Base-by-base conservation (phyloP, 2,329 filamentous ascomycete genomes). In the Zalaria sp. region DNA sequence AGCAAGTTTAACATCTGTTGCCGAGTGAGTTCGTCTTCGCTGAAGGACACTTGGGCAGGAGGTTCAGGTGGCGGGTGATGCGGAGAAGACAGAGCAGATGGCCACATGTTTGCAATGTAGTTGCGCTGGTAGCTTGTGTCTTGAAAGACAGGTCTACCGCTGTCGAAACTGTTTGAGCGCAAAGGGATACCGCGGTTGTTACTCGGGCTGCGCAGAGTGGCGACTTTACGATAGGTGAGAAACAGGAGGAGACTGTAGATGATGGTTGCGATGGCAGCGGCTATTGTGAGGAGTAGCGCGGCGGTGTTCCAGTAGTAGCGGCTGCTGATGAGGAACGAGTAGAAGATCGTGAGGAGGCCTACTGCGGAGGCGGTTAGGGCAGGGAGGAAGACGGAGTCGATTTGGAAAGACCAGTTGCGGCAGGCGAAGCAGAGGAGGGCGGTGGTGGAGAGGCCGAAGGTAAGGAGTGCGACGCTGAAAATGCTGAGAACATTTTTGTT, bases 1-100 rank as follows among this genome's bases (percentile, higher is more conserved):
- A 71, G 60, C 0, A 72, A 57, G 46, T 64, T 58, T n/a, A 66
- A 59, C 62, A 71, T 68, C 46, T 71, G 68, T 48, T 68, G 65
- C 27, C 66, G 64, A 43, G 69, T 65, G 45, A 63, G 56, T 39
- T 72, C 68, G 41, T 70, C 66, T 49, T 72, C 68, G 25, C 60
- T 60, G 41, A 67, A 42, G 42, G 57, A 56, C 32, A 46, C 52
- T 40, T 38, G 27, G 9, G 40, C 40, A 34, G 42, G 46, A 8
- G 42, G 49, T 8, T 36, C 43, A 28, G 34, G n/a, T 27, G 36
- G 29, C 3, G 26, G 46, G 35, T 38, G 48, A 41, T 52, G 42
- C 3, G 49, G 29, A 5, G 47, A 38, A 25, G 51, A 47, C 10
- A 53, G 53, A 4, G 56, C 52, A 18, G 48, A 36, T 1, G 66